phyloP scores from a whole-genome alignment of 495 filamentous ascomycete species.

The Hypoxylon trugodes region DNA sequence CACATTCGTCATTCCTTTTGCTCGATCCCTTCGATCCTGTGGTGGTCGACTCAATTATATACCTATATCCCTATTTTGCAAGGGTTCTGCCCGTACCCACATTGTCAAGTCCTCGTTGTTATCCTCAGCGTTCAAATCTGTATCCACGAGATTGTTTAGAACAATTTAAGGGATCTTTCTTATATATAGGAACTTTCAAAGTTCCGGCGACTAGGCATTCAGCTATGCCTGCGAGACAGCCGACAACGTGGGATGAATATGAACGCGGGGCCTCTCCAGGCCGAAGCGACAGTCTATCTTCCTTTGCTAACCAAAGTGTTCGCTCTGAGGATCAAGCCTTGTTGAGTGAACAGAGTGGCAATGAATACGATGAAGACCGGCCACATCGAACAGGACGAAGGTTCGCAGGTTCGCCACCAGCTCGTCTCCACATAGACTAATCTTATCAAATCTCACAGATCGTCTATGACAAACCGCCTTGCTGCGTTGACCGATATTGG shows the following conservation, averaged over 20 bases:
- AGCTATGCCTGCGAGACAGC: constrained; percentile 49
- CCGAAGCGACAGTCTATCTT: constrained; percentile 49
- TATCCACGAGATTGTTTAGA: too few relatives aligned
- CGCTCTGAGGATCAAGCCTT: constrained; percentile 52
- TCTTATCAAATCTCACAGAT: constrained; percentile 49
- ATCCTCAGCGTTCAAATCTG: too few relatives aligned
- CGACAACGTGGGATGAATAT: constrained; percentile 64
- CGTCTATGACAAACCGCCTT: constrained; percentile 79
- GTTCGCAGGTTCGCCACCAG: constrained; percentile 20
- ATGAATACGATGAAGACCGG: constrained; percentile 44
- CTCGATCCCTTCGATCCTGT: not conserved
- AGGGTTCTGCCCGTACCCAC: not conserved
- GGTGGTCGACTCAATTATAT: not conserved
- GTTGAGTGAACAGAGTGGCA: constrained; percentile 46
- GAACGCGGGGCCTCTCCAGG: constrained; percentile 44
- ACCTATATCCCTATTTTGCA: constrained; percentile 8
- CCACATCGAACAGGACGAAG: constrained; percentile 50
- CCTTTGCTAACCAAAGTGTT: constrained; percentile 45
- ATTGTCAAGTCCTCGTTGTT: too few relatives aligned
- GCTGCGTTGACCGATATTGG: constrained; percentile 77
- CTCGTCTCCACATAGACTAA: constrained; percentile 12
- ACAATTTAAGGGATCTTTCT: too few relatives aligned
- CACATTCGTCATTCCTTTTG: not conserved
- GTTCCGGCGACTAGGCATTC: not conserved
- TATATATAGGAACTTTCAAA: not conserved